Conservation (phyloP, 495 filamentous ascomycete genomes). For the Chlorociboria aeruginascens region DNA sequence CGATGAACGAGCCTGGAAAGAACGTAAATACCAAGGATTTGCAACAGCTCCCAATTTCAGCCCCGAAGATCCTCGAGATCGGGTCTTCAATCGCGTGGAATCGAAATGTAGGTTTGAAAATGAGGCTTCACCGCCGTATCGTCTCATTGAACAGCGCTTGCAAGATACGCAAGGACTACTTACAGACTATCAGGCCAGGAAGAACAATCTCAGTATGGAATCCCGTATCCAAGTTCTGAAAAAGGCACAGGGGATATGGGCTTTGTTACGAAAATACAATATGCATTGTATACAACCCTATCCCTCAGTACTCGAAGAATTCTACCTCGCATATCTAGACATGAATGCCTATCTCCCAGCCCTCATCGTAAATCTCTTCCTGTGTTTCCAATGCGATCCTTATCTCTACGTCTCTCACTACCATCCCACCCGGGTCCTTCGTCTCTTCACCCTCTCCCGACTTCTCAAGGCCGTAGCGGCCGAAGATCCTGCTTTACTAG, state of each 20-base stretch:
- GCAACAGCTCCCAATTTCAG: too few relatives aligned
- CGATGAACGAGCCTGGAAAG: slow-evolving; percentile 5
- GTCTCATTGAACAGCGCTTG: too few relatives aligned
- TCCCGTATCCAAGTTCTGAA: too few relatives aligned
- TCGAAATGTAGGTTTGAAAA: too few relatives aligned
- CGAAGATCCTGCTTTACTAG: not conserved
- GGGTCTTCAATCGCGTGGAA: too few relatives aligned
- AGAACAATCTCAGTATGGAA: too few relatives aligned
- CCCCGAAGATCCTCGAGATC: too few relatives aligned
- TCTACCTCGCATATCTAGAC: slow-evolving; percentile 10
- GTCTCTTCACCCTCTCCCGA: slow-evolving; percentile 6
- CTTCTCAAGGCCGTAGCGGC: not conserved
- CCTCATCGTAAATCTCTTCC: slow-evolving; percentile 4
- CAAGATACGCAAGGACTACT: too few relatives aligned
- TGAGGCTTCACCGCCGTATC: too few relatives aligned
- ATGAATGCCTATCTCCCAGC: not conserved
- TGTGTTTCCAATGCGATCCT: slow-evolving; percentile 8
- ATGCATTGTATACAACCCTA: slow-evolving; percentile 5
- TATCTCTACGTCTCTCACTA: slow-evolving; percentile 5
- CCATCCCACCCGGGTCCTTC: slow-evolving; percentile 5
- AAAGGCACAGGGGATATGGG: too few relatives aligned
- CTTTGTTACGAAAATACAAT: not conserved
- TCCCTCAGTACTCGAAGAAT: slow-evolving; percentile 8
- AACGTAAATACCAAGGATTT: not conserved
- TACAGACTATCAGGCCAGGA: too few relatives aligned